These are phyloP conservation scores for Diaporthe destruens DNA, from an alignment of 2,329 filamentous ascomycete genomes.

Conservation along the genomic window DNA sequence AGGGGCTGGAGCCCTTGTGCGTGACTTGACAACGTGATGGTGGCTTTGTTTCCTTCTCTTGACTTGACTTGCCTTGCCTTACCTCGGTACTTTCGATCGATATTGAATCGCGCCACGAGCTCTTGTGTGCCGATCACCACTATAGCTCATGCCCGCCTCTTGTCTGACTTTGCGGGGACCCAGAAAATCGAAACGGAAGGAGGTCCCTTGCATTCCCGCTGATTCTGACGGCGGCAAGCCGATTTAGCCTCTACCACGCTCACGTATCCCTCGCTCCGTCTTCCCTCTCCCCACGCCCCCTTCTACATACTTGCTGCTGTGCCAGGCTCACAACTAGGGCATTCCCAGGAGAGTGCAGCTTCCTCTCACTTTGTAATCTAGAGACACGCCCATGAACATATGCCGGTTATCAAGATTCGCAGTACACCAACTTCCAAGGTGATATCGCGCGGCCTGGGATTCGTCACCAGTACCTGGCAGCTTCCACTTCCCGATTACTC, in stretches of 20 bases:
- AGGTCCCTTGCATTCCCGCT: conserved; percentile 34
- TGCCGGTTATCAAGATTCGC: conserved; percentile 1
- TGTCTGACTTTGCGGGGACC: conserved; percentile 28
- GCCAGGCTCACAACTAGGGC: background rate
- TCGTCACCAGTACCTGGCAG: background rate
- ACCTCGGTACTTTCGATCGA: conserved; percentile 5
- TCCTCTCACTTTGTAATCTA: background rate
- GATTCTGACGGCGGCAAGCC: conserved; percentile 29
- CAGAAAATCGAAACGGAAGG: conserved; percentile 15
- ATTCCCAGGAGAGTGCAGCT: background rate
- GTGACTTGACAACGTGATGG: conserved; percentile 22
- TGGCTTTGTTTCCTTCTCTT: background rate
- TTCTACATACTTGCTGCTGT: background rate
- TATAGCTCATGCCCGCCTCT: background rate
- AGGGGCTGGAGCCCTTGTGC: background rate
- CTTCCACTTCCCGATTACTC: background rate
- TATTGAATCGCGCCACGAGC: conserved; percentile 22
- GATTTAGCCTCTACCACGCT: conserved; percentile 10
- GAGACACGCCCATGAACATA: conserved; percentile 11
- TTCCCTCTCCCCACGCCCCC: conserved; percentile 9
- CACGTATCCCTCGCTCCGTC: background rate
- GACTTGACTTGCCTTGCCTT: background rate
- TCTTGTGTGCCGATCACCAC: conserved; percentile 20
- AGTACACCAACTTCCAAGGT: background rate
- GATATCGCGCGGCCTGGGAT: background rate